Evolutionary conservation across 371 early-diverging fungal species (phyloP).

Genomic region (Actinomortierella wolfii): DNA sequence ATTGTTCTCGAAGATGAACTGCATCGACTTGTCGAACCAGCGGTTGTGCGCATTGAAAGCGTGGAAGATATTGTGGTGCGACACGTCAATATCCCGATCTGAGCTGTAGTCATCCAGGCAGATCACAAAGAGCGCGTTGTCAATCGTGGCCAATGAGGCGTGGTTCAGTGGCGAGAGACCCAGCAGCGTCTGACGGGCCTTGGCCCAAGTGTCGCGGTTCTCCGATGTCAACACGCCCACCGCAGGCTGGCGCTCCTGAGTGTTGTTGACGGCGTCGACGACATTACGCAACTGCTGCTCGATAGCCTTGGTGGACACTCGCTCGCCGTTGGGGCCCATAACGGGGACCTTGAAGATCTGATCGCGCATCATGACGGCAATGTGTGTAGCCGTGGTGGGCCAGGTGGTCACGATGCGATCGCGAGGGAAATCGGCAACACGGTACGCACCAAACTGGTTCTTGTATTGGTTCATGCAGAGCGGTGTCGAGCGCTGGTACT

Average conservation of each 20-base stretch:
- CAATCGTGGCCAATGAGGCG: constrained; percentile 68
- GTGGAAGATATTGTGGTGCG: constrained; percentile 82
- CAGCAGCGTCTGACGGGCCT: constrained; percentile 51
- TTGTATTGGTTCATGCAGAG: constrained; percentile 93
- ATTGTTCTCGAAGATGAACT: constrained; percentile 81
- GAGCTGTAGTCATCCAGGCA: constrained; percentile 82
- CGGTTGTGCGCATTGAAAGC: constrained; percentile 80
- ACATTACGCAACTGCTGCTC: constrained; percentile 66
- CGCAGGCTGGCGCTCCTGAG: constrained; percentile 59
- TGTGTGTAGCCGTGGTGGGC: constrained; percentile 77
- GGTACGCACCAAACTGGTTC: constrained; percentile 81
- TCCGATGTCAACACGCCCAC: constrained; percentile 82
- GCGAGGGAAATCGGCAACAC: constrained; percentile 70
- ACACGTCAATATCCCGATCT: constrained; percentile 59
- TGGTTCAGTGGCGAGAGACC: constrained; percentile 57
- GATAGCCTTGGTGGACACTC: constrained; percentile 66
- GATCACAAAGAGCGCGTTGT: constrained; percentile 83
- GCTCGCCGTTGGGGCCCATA: constrained; percentile 66
- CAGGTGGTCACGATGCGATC: constrained; percentile 74
- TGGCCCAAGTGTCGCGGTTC: constrained; percentile 89
- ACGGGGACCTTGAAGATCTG: constrained; percentile 85
- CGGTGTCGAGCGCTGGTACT: constrained; percentile 70
- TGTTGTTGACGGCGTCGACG: constrained; percentile 60
- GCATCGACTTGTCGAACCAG: constrained; percentile 96
- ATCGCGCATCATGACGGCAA: constrained; percentile 82